Base-by-base conservation (phyloP, 331 rosid genomes). In the Erythrophleum ivorense region DNA sequence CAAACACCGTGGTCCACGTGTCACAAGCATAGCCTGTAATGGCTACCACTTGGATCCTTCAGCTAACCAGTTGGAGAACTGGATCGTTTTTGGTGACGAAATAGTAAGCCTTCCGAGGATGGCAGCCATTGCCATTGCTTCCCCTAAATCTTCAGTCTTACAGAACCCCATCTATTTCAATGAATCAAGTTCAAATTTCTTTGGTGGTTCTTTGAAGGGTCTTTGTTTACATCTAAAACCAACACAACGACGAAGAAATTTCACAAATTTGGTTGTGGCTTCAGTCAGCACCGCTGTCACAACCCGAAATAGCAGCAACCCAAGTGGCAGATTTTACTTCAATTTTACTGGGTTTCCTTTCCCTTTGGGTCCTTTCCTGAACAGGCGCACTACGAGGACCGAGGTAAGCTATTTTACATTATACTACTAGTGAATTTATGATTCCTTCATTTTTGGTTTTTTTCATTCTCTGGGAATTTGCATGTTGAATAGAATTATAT, bases 291-390 rank as follows among this genome's bases (percentile, higher is more conserved):
- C 85, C 19, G 41, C 84, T 65, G 50, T 62, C 40, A 68, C 82
- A 68, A 77, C 85, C 16, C 78, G 80, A 64, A 48, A 83, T 70
- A 75, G 80, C 53, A 50, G 43, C 21, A 88, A 69, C 38, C 78
- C 65, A 3, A 81, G 88, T 48, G 96, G 89, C 49, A 94, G 97
- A 78, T 96, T 96, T 84, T 96, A 96, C 92, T 94, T 91, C 91
- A 96, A 96, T 77, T 76, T 96, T 88, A 96, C 98, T 38, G 99
- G 97, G 0, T 94, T 96, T 81, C 99, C 99, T 78, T 96, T 96
- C 82, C 99, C 99, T 53, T 91, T 96, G 58, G 98, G 99, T 3
- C 98, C 99, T 76, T 96, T 96, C 71, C 97, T 96, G 73, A 90
- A 91, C 40, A 87, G 99, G 46, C 80, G 91, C 74, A 91, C 99